Base-by-base conservation (phyloP, 2,329 filamentous ascomycete genomes). In the Triangularia setosa region DNA sequence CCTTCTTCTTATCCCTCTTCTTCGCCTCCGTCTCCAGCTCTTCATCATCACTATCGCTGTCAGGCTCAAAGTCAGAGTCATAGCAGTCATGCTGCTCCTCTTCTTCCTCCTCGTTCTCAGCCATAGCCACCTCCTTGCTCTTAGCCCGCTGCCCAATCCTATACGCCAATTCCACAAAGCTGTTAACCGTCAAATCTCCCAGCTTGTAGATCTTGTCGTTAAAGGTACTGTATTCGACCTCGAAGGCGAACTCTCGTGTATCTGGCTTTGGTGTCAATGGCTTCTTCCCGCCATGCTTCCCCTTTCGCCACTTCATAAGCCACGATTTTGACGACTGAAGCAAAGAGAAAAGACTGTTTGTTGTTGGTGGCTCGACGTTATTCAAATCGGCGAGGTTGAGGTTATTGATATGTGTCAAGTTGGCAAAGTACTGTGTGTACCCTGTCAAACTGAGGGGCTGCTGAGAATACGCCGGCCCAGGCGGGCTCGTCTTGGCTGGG, bases 341-440 rank as follows among this genome's bases (percentile, higher is more conserved):
- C 52, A 55, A 65, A 24, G 48, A 72, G 64, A 24, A 64, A 69
- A 18, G 71, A 40, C 63, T 44, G 64, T 2, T 72, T 68, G 2
- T 75, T 72, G 5, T 40, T 27, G 35, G 23, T 14, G 55, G 27
- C 24, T 27, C 23, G 48, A 30, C 18, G 28, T 11, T 21, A 6
- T 48, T n/a, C 24, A 28, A 23, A 14, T 66, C 63, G 56, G 61
- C 62, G 28, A 70, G 63, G 11, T 64, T 69, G 33, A 71, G 44
- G 70, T 93, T 91, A 78, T 98, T 96, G 77, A 97, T 89, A 64
- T 86, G 79, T 0, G 94, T 98, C n/a, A 99, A 79, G 75, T 99
- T 99, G 66, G 94, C 93, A 76, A 87, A 97, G 76, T 96, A 97
- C 72, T 99, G 95, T 3, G 87, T 92, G 76, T 92, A 97, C 4